A percentile compares a stretch with the other conserved stretches of the same genome.
Evolutionary conservation across 768 basidiomycete genomes (phyloP).

Genomic region (Coprinellus micaceus): DNA sequence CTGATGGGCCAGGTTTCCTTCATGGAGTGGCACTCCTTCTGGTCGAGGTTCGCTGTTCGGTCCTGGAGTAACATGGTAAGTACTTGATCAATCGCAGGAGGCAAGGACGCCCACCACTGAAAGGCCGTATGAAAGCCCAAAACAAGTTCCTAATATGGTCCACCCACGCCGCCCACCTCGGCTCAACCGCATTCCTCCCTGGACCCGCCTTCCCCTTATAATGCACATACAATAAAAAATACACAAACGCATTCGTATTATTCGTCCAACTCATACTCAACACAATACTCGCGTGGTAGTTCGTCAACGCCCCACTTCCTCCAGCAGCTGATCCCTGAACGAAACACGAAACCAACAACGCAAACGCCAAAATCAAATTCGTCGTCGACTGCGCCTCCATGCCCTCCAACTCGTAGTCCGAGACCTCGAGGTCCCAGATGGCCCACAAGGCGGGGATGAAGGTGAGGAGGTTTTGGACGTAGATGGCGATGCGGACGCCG

Average conservation of each 20-base stretch:
- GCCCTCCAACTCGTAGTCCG: slow-evolving; percentile 15
- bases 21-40: too few relatives aligned
- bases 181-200: neutral
- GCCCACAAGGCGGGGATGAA: slow-evolving; percentile 21
- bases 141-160: neutral
- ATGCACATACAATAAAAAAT: slow-evolving; percentile 9
- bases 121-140: too few relatives aligned
- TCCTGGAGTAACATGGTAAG: too few relatives aligned
- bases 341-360: slow-evolving; percentile 21
- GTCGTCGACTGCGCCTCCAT: slow-evolving; percentile 10
- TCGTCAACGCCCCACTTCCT: too few relatives aligned
- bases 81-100: too few relatives aligned
- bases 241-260: slow-evolving; percentile 17
- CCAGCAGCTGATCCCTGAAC: slow-evolving; percentile 15
- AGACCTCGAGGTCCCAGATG: slow-evolving; percentile 19
- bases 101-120: too few relatives aligned
- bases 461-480: slow-evolving; percentile 22
- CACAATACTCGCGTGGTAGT: slow-evolving; percentile 20
- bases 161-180: neutral
- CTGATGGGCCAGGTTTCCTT: too few relatives aligned
- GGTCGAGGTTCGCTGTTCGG: too few relatives aligned
- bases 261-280: slow-evolving; percentile 26
- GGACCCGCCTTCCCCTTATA: neutral
- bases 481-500: slow-evolving; percentile 25
- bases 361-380: slow-evolving; percentile 23